Conservation (phyloP, 345 rosid genomes). For the Limnanthes douglasii region DNA sequence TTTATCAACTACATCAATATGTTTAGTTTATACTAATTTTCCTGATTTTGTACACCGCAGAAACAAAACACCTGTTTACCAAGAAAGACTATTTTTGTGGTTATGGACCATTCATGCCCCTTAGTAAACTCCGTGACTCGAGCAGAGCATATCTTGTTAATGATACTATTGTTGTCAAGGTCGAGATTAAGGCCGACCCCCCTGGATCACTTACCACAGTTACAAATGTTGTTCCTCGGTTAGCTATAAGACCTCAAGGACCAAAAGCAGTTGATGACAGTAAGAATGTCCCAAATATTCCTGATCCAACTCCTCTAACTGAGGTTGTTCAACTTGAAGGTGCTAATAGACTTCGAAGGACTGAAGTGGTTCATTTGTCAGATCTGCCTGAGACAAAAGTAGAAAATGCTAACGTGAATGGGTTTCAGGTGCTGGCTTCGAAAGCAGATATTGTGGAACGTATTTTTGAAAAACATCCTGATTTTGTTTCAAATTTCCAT, state of each 20-base stretch:
- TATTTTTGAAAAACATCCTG: too few relatives aligned
- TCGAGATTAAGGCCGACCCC: conserved; percentile 20
- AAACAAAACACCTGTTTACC: conserved; percentile 50
- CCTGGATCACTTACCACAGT: too few relatives aligned
- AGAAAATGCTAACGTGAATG: conserved; percentile 3
- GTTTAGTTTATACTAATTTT: neutral
- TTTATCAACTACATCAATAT: neutral
- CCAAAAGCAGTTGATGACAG: neutral
- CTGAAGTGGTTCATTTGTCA: neutral
- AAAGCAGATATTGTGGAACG: too few relatives aligned
- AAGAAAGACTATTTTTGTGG: conserved; percentile 64
- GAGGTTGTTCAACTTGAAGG: too few relatives aligned
- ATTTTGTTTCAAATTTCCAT: too few relatives aligned
- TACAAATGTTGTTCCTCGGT: too few relatives aligned
- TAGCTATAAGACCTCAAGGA: neutral
- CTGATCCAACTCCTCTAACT: neutral
- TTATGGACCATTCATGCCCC: conserved; percentile 57
- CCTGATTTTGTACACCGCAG: conserved; percentile 18
- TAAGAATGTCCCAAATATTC: neutral
- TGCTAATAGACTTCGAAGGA: neutral
- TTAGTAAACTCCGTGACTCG: conserved; percentile 46
- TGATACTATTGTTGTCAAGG: conserved; percentile 41
- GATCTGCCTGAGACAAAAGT: neutral
- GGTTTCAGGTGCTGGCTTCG: conserved; percentile 10
- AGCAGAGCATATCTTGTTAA: conserved; percentile 41